These are phyloP conservation scores for Penicillium waksmanii DNA, from an alignment of 495 filamentous ascomycete species.

Conservation along the genomic window DNA sequence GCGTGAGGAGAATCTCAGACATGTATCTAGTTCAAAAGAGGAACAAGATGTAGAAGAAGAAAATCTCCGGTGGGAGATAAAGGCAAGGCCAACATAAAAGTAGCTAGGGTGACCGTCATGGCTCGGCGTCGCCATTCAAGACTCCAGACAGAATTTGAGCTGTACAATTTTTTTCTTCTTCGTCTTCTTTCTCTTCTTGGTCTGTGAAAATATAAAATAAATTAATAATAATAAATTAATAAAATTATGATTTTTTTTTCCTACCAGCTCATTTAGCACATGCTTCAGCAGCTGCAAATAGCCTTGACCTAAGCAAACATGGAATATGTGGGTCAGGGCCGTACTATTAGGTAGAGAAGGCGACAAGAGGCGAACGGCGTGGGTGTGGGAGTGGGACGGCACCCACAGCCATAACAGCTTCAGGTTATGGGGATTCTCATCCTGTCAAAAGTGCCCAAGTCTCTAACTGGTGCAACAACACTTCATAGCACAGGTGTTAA, in stretches of 20 bases:
- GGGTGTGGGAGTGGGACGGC: not conserved
- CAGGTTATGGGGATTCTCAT: not conserved
- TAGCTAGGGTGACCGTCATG: slow-evolving; percentile 19
- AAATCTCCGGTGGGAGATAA: slow-evolving; percentile 7
- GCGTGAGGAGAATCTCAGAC: slow-evolving; percentile 19
- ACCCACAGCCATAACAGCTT: too few species aligned
- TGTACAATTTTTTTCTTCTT: slow-evolving; percentile 19
- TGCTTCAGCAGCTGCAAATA: slow-evolving; percentile 24
- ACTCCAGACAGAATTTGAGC: slow-evolving; percentile 22
- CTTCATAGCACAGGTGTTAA: slow-evolving; percentile 21
- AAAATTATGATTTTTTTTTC: slow-evolving; percentile 3
- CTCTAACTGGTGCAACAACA: slow-evolving; percentile 23
- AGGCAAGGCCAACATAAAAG: slow-evolving; percentile 18
- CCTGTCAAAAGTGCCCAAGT: slow-evolving; percentile 11
- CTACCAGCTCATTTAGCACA: slow-evolving; percentile 25
- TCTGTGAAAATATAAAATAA: not conserved
- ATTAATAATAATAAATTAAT: slow-evolving; percentile 6
- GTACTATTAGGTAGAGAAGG: slow-evolving; percentile 4
- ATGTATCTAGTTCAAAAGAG: slow-evolving; percentile 11
- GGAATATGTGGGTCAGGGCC: slow-evolving; percentile 2
- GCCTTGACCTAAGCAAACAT: slow-evolving; percentile 18
- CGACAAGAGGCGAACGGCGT: not conserved
- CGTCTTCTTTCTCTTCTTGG: not conserved
- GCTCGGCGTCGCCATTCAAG: slow-evolving; percentile 14
- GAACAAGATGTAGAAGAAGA: slow-evolving; percentile 1